These are phyloP conservation scores for Hirsutella thompsonii DNA, from an alignment of 2,329 filamentous ascomycete genomes.

Conservation along the genomic window DNA sequence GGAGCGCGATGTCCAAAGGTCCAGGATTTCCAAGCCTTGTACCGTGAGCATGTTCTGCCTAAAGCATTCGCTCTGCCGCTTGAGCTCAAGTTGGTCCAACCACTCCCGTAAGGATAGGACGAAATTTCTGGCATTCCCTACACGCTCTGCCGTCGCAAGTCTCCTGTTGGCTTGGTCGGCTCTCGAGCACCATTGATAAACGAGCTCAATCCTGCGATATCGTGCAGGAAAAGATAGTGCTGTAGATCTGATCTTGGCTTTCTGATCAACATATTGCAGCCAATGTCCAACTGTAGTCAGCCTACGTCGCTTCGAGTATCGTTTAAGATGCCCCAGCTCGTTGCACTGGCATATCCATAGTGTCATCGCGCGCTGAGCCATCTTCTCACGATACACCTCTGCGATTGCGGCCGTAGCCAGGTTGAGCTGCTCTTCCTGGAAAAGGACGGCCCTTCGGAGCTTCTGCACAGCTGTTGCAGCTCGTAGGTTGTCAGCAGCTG, in stretches of 20 bases:
- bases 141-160: conserved; percentile 5
- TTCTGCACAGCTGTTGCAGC: conserved; percentile 18
- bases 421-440: conserved; percentile 15
- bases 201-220: neutral
- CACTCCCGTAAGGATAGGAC: conserved; percentile 15
- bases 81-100: conserved; percentile 16
- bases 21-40: conserved; percentile 11
- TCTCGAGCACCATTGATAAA: neutral
- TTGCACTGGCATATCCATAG: conserved; percentile 15
- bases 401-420: conserved; percentile 11
- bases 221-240: neutral
- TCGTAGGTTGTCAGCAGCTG: conserved; percentile 16
- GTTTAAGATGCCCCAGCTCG: conserved; percentile 9
- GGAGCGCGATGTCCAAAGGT: conserved; percentile 19
- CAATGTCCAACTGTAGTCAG: neutral
- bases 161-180: neutral
- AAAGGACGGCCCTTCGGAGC: conserved; percentile 15
- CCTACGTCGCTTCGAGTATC: conserved; percentile 7
- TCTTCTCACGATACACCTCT: conserved; percentile 8
- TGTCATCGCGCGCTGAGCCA: conserved; percentile 9
- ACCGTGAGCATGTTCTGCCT: conserved; percentile 8
- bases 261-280: neutral
- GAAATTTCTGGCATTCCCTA: conserved; percentile 7
- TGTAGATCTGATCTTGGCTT: neutral
- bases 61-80: conserved; percentile 12